These are phyloP conservation scores for Neopestalotiopsis sp. DNA, from an alignment of 2,329 filamentous ascomycete species.

Conservation along the genomic window DNA sequence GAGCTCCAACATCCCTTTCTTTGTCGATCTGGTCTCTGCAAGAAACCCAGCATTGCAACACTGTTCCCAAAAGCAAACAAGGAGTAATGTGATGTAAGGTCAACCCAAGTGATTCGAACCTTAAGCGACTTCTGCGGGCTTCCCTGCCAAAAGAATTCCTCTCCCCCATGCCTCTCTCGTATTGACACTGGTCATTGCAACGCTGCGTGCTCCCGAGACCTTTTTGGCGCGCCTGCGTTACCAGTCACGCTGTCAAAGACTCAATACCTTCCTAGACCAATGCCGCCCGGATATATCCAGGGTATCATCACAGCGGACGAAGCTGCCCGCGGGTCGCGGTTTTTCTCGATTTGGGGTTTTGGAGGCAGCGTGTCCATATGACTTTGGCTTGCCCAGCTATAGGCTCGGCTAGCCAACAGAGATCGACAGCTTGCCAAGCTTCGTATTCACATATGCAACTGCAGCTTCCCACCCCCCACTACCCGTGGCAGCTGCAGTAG, in stretches of 20 bases:
- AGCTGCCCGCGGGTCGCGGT: neutral
- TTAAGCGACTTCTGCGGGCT: neutral
- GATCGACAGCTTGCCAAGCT: conserved; percentile 15
- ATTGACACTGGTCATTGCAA: neutral
- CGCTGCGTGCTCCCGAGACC: conserved; percentile 10
- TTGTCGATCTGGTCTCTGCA: neutral
- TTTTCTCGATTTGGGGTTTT: neutral
- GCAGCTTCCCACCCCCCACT: conserved; percentile 10
- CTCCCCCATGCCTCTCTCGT: conserved; percentile 1
- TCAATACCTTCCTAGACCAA: conserved; percentile 9
- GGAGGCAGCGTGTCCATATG: conserved; percentile 1
- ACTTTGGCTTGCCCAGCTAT: neutral
- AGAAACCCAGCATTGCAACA: neutral
- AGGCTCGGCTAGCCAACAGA: conserved; percentile 3
- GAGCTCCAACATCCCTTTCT: neutral
- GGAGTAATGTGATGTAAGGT: neutral
- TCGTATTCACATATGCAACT: conserved; percentile 17
- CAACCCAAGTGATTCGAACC: neutral
- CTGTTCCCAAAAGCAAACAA: neutral
- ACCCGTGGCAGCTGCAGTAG: neutral
- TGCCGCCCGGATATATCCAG: conserved; percentile 6
- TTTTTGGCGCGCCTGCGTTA: neutral
- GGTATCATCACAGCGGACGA: neutral
- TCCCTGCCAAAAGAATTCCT: neutral
- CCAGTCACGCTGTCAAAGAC: neutral